Percentiles rank a stretch among this genome's conserved stretches.
phyloP scores from a whole-genome alignment of 148 eudicot genomes.

The Chenopodium formosanum region DNA sequence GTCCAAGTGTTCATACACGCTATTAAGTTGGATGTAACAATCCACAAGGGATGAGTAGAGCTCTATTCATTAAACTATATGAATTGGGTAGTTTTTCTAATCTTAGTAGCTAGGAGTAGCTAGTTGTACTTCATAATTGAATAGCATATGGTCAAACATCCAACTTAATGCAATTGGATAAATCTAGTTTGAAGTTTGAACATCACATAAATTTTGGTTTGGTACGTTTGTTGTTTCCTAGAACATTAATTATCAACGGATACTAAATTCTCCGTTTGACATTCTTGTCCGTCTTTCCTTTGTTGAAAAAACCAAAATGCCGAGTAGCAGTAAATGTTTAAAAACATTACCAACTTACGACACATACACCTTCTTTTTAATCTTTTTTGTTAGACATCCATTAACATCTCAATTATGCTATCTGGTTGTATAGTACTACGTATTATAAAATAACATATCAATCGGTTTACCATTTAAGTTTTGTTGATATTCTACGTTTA shows the following conservation, averaged over 20 bases:
- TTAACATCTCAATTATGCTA: too few species aligned
- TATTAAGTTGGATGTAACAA: not conserved
- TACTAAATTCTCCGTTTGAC: conserved; percentile 8
- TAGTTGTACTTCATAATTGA: conserved; percentile 5
- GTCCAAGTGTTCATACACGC: too few species aligned
- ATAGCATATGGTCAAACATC: conserved; percentile 21
- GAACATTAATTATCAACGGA: conserved; percentile 16
- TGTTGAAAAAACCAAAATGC: too few species aligned
- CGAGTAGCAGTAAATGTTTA: too few species aligned
- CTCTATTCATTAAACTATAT: too few species aligned
- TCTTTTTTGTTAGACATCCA: too few species aligned
- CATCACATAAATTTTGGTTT: conserved; percentile 16
- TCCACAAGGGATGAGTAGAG: not conserved
- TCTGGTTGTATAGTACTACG: too few species aligned
- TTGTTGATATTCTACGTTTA: too few species aligned
- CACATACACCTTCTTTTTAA: too few species aligned
- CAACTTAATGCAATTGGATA: conserved; percentile 16
- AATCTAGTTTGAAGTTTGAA: conserved; percentile 1
- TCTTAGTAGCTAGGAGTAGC: not conserved
- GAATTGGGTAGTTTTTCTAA: not conserved
- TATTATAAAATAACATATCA: too few species aligned
- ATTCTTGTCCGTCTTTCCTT: not conserved
- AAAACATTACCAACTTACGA: too few species aligned
- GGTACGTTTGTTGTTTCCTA: conserved; percentile 39
- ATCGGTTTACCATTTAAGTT: too few species aligned